Conservation (phyloP, 1,284 basidiomycete species). For the Rhodotorula sp. region DNA sequence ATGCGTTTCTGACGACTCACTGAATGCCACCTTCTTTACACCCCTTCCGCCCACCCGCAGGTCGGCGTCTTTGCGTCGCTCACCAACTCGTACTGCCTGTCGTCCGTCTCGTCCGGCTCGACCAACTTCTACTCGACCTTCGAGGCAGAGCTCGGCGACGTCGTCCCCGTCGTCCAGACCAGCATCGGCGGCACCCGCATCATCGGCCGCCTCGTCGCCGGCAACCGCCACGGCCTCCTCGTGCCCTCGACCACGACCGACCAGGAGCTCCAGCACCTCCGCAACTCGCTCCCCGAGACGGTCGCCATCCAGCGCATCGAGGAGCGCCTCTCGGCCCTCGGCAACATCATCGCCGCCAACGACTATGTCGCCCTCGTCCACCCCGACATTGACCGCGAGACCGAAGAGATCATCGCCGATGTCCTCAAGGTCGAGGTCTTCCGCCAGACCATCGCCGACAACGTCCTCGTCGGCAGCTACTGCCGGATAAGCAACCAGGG, state of each 20-base stretch:
- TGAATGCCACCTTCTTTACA: background rate
- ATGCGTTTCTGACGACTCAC: background rate
- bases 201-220: constrained; percentile 89
- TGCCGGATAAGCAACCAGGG: constrained; percentile 94
- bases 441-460: constrained; percentile 93
- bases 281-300: constrained; percentile 89
- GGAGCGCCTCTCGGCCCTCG: constrained; percentile 91
- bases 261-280: constrained; percentile 95
- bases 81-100: constrained; percentile 91
- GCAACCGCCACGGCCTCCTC: constrained; percentile 92
- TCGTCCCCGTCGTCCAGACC: constrained; percentile 95
- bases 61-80: constrained; percentile 64
- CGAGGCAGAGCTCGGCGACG: constrained; percentile 88
- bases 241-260: constrained; percentile 95
- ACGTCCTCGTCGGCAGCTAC: constrained; percentile 95
- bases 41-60: constrained; percentile 15
- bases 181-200: constrained; percentile 95
- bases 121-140: constrained; percentile 98
- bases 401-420: constrained; percentile 99
- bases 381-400: constrained; percentile 97
- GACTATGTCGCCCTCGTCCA: constrained; percentile 97
- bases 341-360: constrained; percentile 98
- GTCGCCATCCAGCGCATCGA: constrained; percentile 95
- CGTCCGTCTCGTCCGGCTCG: constrained; percentile 62
- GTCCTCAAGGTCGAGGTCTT: constrained; percentile 99